phyloP scores from a whole-genome alignment of 2,329 filamentous ascomycete genomes.

The Corniculantispora saksenae region DNA sequence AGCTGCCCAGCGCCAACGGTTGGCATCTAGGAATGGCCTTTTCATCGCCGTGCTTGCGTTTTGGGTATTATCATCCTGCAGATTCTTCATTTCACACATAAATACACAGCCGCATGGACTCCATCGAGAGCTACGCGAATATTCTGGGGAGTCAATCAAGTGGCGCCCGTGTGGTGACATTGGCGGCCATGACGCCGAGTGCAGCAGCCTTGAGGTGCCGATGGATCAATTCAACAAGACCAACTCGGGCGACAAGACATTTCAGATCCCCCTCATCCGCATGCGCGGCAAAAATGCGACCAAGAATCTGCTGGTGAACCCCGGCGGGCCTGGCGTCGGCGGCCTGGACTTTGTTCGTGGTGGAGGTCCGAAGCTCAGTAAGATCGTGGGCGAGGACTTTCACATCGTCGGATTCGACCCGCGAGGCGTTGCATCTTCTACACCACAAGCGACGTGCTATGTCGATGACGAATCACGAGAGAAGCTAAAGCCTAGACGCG shows the following conservation, averaged over 20 bases:
- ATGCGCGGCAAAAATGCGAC: slow-evolving; percentile 44
- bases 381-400: slow-evolving; percentile 42
- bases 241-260: slow-evolving; percentile 38
- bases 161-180: slow-evolving; percentile 43
- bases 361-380: slow-evolving; percentile 37
- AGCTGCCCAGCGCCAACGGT: not conserved
- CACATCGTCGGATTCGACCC: slow-evolving; percentile 51
- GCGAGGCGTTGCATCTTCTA: slow-evolving; percentile 41
- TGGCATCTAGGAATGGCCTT: not conserved
- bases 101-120: not conserved
- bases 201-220: slow-evolving; percentile 45
- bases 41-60: not conserved
- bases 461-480: slow-evolving; percentile 35
- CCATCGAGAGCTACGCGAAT: slow-evolving; percentile 1
- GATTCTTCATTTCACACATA: not conserved
- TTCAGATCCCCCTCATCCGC: slow-evolving; percentile 47
- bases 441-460: slow-evolving; percentile 40
- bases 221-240: slow-evolving; percentile 46
- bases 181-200: slow-evolving; percentile 41
- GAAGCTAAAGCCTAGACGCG: slow-evolving; percentile 27
- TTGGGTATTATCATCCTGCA: not conserved
- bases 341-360: slow-evolving; percentile 40
- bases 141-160: slow-evolving; percentile 37
- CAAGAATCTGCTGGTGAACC: slow-evolving; percentile 47
- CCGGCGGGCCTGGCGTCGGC: slow-evolving; percentile 49